Evolutionary conservation across 352 stramenopile genomes (phyloP), one percentile per base, ranked within the genome.

Genomic region (Thalassiosira hispida): DNA sequence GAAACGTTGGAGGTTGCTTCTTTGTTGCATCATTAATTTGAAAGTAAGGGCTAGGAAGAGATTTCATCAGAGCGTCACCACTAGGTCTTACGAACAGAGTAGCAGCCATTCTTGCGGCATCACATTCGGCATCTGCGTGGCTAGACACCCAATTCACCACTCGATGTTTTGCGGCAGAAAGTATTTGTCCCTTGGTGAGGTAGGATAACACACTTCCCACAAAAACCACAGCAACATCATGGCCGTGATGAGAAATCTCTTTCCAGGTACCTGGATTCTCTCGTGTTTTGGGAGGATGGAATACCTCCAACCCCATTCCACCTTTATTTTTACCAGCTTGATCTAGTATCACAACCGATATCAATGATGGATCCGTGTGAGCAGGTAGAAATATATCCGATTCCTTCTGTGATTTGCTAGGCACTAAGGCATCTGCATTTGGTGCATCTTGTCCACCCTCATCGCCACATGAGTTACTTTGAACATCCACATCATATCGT

Each of bases 301-400:
- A 78, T 23, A 78, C 67, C 47, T 90, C 49, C 18, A 91, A 65
- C 9, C 85, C 85, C 59, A 83, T 79, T 25, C 57, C 78, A 64
- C 79, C 79, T 18, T 56, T 18, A 53, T 66, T 79, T 12, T 64
- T 35, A 25, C 70, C 77, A 44, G 64, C 38, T 35, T 23, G 51
- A 68, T 93, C 85, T 52, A 90, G 71, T 40, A 93, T 73, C 1
- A 93, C 74, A 4, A 93, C 73, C 6, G 83, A 91, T 56, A 93
- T 86, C 6, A 93, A 62, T 40, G 85, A 92, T 56, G 88, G 88
- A 84, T 93, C 88, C 0, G 88, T 93, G 57, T 93, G 88, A 25
- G 80, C 69, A 2, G 87, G 87, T 23, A 93, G 57, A 40, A 80
- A 72, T 9, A 86, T 77, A 5, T 56, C 63, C 53, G n/a, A 47